Percentiles rank a stretch among this genome's conserved stretches.
Conservation (phyloP, 83 land plant species). For the Diphasiastrum complanatum region DNA sequence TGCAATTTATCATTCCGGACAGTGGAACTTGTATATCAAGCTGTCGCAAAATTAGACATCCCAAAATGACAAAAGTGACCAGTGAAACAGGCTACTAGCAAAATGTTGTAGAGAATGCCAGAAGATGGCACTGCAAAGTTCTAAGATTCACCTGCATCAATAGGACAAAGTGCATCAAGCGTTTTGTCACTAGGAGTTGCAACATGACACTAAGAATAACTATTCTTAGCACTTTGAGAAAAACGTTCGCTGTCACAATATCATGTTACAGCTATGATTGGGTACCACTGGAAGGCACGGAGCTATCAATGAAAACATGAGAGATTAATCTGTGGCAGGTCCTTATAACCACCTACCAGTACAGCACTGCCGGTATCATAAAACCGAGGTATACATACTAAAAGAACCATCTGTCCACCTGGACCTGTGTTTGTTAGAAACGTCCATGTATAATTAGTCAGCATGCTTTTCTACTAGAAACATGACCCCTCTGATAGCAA, state of each 20-base stretch:
- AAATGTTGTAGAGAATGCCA: constrained; percentile 37
- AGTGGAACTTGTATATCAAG: too few species aligned
- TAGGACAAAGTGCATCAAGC: background rate
- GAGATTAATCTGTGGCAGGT: background rate
- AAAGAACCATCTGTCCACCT: constrained; percentile 73
- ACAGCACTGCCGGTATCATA: constrained; percentile 79
- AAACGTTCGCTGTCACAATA: too few species aligned
- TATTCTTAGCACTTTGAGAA: too few species aligned
- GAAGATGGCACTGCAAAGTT: constrained; percentile 65
- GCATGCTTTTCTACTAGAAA: too few species aligned
- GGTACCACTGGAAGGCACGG: background rate
- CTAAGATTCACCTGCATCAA: constrained; percentile 69
- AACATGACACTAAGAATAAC: background rate
- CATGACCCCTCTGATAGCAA: too few species aligned
- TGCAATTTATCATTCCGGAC: too few species aligned
- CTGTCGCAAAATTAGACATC: background rate
- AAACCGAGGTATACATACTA: constrained; percentile 74
- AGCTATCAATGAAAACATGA: background rate
- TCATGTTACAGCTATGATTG: background rate
- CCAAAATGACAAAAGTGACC: background rate
- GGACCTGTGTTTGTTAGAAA: constrained; percentile 41
- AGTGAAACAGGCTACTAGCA: background rate
- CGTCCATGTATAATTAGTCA: background rate
- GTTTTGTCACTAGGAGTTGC: background rate
- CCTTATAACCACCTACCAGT: constrained; percentile 30